Evolutionary conservation across 768 basidiomycete genomes (phyloP), one percentile per base, ranked within the genome.

Genomic region (Hygrophorus pudorinus): DNA sequence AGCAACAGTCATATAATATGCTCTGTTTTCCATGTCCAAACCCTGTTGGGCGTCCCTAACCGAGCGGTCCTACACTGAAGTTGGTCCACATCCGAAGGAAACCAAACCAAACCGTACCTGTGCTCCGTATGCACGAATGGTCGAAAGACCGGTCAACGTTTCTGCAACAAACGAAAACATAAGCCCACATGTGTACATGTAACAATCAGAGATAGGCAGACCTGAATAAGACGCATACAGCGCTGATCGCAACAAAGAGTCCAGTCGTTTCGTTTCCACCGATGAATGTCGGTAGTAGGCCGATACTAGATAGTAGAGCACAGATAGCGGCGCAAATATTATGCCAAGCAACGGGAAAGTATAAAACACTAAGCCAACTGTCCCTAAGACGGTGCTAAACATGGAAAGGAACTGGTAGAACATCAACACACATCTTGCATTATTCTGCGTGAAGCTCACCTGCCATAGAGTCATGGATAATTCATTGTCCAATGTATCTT

Each of bases 281-380:
- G 79, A 80, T 0, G 70, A 73, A 6, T 72, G 67, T 18, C 79
- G 67, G 53, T 83, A 81, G 53, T 72, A 83, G 12, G 71, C 51
- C 9, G 71, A 72, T 7, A 67, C 71, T 34, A 67, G 50, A 55
- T 72, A 76, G 55, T 81, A 81, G 9, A 79, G 52, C 11, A 76
- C 47, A 2, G 54, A 47, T 56, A 81, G 59, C 2, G 79, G 79
- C 0, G 65, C 64, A 51, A 81, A 81, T 27, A 79, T 64, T 32
- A 80, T 76, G 18, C 81, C 82, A 6, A 85, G 75, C 18, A 69
- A 71, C 0, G 83, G 81, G 57, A 80, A 79, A 3, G 72, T 73
- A 54, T n/a, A n/a, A n/a, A n/a, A n/a, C n/a, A n/a, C n/a, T n/a
- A n/a, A n/a, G n/a, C n/a, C n/a, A n/a, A n/a, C 62, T 0, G 75